Conservation (phyloP, 2,329 filamentous ascomycete species). For the Coleophoma cylindrospora region DNA sequence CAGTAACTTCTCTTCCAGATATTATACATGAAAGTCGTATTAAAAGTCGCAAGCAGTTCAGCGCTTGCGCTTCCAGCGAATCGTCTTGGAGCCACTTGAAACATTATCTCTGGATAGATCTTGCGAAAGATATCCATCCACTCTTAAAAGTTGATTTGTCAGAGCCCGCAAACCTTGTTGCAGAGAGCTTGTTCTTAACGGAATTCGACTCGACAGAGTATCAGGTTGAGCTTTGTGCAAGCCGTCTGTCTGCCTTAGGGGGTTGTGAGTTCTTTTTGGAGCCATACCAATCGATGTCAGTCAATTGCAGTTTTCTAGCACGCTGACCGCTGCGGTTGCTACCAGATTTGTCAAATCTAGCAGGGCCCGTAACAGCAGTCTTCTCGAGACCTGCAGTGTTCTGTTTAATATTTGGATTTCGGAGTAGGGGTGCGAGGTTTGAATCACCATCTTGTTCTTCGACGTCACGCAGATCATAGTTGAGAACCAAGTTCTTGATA, state of each 20-base stretch:
- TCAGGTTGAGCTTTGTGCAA: no score
- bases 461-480: conserved; percentile 86
- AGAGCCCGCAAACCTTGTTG: not conserved
- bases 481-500: conserved; percentile 96
- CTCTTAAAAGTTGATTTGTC: no score
- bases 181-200: not conserved
- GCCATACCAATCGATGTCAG: conserved; percentile 94
- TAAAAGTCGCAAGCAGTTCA: not conserved
- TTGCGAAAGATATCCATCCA: no score
- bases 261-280: conserved; percentile 9
- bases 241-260: no score
- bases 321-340: conserved; percentile 63
- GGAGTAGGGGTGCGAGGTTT: conserved; percentile 34
- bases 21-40: conserved; percentile 4
- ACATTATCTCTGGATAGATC: no score
- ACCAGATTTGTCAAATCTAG: conserved; percentile 28
- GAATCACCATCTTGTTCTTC: conserved; percentile 74
- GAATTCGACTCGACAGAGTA: no score
- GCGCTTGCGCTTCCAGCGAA: no score
- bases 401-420: conserved; percentile 46
- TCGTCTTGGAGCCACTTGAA: no score
- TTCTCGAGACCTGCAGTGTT: conserved; percentile 52
- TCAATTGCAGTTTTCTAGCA: conserved; percentile 85
- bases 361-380: conserved; percentile 31
- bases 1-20: conserved; percentile 8